Conservation (phyloP, 139 green algal species). For the Volvox africanus region DNA sequence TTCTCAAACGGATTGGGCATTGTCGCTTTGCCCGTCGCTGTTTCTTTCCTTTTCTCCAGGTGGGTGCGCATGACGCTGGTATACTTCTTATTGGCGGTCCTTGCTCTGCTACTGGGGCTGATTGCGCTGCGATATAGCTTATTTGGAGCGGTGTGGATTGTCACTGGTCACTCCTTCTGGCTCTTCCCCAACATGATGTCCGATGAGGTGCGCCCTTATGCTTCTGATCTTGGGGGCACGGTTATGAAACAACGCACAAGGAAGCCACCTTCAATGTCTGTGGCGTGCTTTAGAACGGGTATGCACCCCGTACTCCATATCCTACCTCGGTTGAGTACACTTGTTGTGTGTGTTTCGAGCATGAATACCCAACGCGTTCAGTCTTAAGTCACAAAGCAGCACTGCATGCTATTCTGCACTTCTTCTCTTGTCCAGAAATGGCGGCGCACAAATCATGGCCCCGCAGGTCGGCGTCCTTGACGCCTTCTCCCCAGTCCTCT, state of each 20-base stretch:
- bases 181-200: slow-evolving; percentile 87
- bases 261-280: no score
- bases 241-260: no score
- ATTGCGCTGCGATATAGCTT: slow-evolving; percentile 67
- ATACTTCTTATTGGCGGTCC: slow-evolving; percentile 74
- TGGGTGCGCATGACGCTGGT: slow-evolving; percentile 72
- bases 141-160: slow-evolving; percentile 77
- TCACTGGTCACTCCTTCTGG: slow-evolving; percentile 80
- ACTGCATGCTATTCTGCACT: no score
- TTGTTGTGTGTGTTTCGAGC: no score
- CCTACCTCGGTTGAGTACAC: no score
- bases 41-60: slow-evolving; percentile 1
- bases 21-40: not conserved
- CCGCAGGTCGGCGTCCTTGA: slow-evolving; percentile 64
- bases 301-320: no score
- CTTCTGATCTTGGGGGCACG: no score
- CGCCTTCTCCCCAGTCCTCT: slow-evolving; percentile 66
- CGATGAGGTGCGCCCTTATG: slow-evolving; percentile 68
- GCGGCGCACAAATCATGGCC: not conserved
- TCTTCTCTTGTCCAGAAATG: no score
- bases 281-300: no score
- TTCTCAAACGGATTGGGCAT: no score
- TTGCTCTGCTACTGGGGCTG: slow-evolving; percentile 53
- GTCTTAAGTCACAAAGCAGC: no score
- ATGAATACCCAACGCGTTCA: no score